A percentile compares a stretch with the other conserved stretches of the same genome.
These are phyloP conservation scores for Fusarium annulatum DNA, from an alignment of 2,329 filamentous ascomycete species.

Conservation along the genomic window DNA sequence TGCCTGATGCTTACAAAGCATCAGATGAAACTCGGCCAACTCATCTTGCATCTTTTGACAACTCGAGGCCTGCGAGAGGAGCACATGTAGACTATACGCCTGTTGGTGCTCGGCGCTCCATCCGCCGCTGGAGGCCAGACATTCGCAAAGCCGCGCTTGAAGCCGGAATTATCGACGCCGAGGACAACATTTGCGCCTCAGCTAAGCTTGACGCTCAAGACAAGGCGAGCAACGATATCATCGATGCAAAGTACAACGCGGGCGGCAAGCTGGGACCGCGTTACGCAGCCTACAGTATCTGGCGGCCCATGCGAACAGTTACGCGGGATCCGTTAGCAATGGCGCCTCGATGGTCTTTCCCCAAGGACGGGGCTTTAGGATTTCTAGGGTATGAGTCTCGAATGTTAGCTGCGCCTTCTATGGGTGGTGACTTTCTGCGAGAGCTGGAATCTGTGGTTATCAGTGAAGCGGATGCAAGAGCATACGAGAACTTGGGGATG, in stretches of 20 bases:
- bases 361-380: not conserved
- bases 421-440: not conserved
- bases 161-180: not conserved
- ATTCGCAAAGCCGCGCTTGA: not conserved
- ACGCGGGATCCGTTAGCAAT: not conserved
- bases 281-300: not conserved
- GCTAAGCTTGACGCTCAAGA: not conserved
- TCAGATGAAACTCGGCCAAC: not conserved
- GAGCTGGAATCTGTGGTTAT: not conserved
- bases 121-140: not conserved
- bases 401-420: not conserved
- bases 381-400: not conserved
- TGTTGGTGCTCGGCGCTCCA: not conserved
- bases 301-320: not conserved
- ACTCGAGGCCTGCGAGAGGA: not conserved
- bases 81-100: not conserved
- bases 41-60: not conserved
- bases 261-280: not conserved
- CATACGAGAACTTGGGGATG: not conserved
- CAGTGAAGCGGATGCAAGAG: not conserved
- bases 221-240: not conserved
- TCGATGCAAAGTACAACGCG: not conserved
- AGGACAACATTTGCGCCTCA: not conserved
- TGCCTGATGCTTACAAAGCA: not conserved
- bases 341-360: not conserved